Base-by-base conservation (phyloP, 2,329 filamentous ascomycete genomes). In the Tolypocladium ovalisporum region DNA sequence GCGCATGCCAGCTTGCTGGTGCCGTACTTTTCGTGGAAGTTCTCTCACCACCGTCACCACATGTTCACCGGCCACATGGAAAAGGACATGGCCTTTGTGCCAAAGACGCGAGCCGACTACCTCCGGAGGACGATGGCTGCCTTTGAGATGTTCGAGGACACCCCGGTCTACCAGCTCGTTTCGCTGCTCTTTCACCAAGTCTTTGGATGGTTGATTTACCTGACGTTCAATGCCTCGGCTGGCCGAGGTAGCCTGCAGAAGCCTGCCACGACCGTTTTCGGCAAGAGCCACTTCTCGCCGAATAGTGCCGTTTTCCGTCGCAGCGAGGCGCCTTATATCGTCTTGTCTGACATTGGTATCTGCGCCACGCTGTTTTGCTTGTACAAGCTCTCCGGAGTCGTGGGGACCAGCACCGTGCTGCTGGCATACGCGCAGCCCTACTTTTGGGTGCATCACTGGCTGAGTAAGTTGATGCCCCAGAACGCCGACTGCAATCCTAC, bases 1-100 rank as follows among this genome's bases (percentile, higher is more conserved):
- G 71, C 84, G 19, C 86, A 89, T 76, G 86, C 82, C 9, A 75
- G 79, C 59, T 76, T 89, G 42, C 70, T 86, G 60, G 85, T 87
- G 1, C 87, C 87, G 4, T 90, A 85, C 73, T 88, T 87, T 73
- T 84, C 82, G 54, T 89, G 86, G 86, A 84, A 87, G 73, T 84
- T 83, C 68, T 84, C 80, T 39, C 86, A 89, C 70, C 79, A 80
- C 59, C 80, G 85, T 54, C 86, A 89, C 71, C 86, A 89, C 73
- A 81, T 80, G 62, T 85, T 82, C 71, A 84, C 83, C 44, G 83
- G 83, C 62, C 80, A 87, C 73, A 84, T 87, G 74, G 79, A 84
- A 58, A 84, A 83, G 73, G 85, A 88, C 68, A 85, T 84, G 67
- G 82, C 79, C 24, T 86, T 85, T 60, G 83, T 86, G 19, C 83